phyloP scores from a whole-genome alignment of 495 filamentous ascomycete genomes.

The Xylaria venustula region DNA sequence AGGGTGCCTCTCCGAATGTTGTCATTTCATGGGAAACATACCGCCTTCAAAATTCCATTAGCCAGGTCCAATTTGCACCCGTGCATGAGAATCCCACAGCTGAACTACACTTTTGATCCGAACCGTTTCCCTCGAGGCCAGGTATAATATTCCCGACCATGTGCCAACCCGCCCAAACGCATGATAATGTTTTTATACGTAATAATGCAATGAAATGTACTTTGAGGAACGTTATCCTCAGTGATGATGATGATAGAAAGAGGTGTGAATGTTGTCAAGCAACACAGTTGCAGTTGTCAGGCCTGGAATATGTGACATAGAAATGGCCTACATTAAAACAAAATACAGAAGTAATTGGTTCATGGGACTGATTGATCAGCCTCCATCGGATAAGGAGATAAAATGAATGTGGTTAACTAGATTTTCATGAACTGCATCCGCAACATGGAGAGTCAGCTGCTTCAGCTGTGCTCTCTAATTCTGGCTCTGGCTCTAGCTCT shows the following conservation, averaged over 20 bases:
- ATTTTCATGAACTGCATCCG: constrained; percentile 1
- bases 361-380: not conserved
- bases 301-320: not conserved
- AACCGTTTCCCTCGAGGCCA: constrained; percentile 5
- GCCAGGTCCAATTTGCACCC: not conserved
- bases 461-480: not conserved
- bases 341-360: not conserved
- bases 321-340: not conserved
- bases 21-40: not conserved
- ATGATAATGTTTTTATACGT: constrained; percentile 7
- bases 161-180: not conserved
- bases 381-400: not conserved
- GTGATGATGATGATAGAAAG: constrained; percentile 1
- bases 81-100: not conserved
- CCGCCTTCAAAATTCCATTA: not conserved
- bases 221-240: not conserved
- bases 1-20: not conserved
- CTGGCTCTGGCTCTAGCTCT: not conserved
- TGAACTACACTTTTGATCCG: constrained; percentile 10
- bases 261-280: not conserved
- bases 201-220: constrained; percentile 1
- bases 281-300: not conserved
- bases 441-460: constrained; percentile 1
- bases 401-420: not conserved
- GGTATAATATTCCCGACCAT: constrained; percentile 1